Percentiles rank a stretch among this genome's conserved stretches.
Evolutionary conservation across 345 rosid genomes (phyloP).

Genomic region (Eucalyptus tenuipes): DNA sequence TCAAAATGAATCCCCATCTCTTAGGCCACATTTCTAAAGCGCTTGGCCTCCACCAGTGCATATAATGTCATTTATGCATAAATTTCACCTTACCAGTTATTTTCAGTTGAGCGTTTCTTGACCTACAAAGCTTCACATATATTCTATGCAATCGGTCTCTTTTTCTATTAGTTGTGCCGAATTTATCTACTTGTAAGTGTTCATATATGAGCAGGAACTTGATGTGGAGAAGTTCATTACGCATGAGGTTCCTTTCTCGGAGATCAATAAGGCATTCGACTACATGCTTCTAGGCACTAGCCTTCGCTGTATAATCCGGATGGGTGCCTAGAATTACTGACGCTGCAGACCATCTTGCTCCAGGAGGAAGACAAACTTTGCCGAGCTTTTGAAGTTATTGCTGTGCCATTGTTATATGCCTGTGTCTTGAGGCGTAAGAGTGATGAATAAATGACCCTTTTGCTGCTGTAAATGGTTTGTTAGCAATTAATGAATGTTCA

Average conservation of each 20-base stretch:
- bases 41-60: neutral
- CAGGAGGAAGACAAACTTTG: neutral
- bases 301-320: slow-evolving; percentile 19
- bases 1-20: neutral
- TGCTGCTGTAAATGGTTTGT: neutral
- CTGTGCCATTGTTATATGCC: neutral
- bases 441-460: neutral
- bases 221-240: slow-evolving; percentile 34
- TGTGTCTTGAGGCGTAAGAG: neutral
- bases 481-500: neutral
- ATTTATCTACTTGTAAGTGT: neutral
- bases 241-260: slow-evolving; percentile 25
- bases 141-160: neutral
- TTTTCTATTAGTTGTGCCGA: neutral
- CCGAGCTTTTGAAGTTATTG: neutral
- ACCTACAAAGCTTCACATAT: neutral
- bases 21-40: neutral
- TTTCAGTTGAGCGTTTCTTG: neutral
- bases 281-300: slow-evolving; percentile 22
- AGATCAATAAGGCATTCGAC: slow-evolving; percentile 32
- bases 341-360: neutral
- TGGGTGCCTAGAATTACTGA: neutral
- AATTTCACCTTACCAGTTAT: neutral
- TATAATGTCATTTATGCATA: neutral
- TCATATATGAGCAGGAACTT: slow-evolving; percentile 13